Evolutionary conservation across 345 rosid species (phyloP), one percentile per base, ranked within the genome.

Genomic region (Anastatica hierochuntica): DNA sequence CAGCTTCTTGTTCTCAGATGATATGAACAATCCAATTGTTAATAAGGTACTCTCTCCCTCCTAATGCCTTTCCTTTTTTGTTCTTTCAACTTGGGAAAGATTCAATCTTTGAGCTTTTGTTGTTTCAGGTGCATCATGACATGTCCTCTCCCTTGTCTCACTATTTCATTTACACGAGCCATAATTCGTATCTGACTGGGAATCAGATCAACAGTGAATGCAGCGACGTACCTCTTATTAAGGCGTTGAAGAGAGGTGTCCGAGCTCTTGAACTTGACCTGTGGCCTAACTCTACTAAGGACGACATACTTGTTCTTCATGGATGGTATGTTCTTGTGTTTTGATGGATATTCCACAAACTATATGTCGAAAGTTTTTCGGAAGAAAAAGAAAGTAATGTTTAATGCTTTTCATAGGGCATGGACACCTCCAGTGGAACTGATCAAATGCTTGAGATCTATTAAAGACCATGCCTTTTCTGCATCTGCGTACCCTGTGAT

Each of bases 191-290:
- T 62, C 68, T 94, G 54, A 88, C 97, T 1, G 97, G 99, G 45
- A 94, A 94, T 63, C 97, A 94, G 47, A 88, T 94, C 27, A 88
- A 82, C 72, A 88, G 99, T 10, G 94, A 94, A 39, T 85, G 97
- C 73, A 94, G 95, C 26, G 94, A 83, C 35, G 84, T 80, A 15
- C 99, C 99, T 2, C 88, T 88, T 72, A 80, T 88, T 33, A 77
- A 80, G 59, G 90, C 95, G 1, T 44, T 94, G 58, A 60, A 69
- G 50, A 74, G 66, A 74, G 99, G 94, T 8, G 90, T 85, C 14
- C 48, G 99, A 69, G 99, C 82, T 20, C 83, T 94, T 33, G 95
- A 94, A 66, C 86, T 94, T 76, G 99, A 94, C 67, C 47, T 94
- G 44, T 92, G 98, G 98, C 98, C 98, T 3, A 88, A 94, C 74